phyloP scores from a whole-genome alignment of 2,329 filamentous ascomycete genomes.

The Alternaria postmessia region DNA sequence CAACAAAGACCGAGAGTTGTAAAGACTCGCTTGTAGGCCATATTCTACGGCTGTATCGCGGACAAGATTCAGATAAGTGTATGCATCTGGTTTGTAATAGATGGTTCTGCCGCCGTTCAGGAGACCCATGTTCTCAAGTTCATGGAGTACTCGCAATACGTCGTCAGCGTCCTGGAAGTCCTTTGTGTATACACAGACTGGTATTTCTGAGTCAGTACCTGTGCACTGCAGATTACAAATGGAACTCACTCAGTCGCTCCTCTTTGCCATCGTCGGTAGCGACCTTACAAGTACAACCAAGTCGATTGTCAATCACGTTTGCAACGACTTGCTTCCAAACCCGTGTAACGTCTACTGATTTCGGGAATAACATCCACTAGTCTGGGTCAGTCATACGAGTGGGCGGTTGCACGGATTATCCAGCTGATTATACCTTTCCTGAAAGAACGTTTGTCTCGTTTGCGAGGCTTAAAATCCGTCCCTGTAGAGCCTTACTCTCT shows the following conservation, averaged over 20 bases:
- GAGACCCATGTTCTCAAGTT: conserved; percentile 69
- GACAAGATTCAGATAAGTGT: conserved; percentile 55
- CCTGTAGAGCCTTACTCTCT: conserved; percentile 55
- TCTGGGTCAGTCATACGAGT: conserved; percentile 11
- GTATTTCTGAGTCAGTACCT: not conserved
- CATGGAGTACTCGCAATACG: conserved; percentile 71
- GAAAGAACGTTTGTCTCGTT: conserved; percentile 64
- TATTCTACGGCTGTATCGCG: conserved; percentile 49
- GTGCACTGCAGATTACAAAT: not conserved
- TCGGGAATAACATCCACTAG: conserved; percentile 79
- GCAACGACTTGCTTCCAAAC: conserved; percentile 73
- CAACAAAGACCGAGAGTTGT: conserved; percentile 52
- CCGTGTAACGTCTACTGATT: conserved; percentile 62
- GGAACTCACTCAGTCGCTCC: conserved; percentile 62
- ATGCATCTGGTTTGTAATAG: conserved; percentile 80
- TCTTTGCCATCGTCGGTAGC: conserved; percentile 61
- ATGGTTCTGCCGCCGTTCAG: conserved; percentile 61
- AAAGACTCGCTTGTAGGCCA: conserved; percentile 54
- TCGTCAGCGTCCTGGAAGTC: conserved; percentile 76
- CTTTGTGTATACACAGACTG: conserved; percentile 74
- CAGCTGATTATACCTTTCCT: conserved; percentile 66
- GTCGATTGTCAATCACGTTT: conserved; percentile 71
- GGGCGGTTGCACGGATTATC: not conserved
- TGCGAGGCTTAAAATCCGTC: conserved; percentile 69
- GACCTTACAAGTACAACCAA: conserved; percentile 79